These are phyloP conservation scores for Syncephalastrum sp. DNA, from an alignment of 371 early-diverging fungal genomes.

Conservation along the genomic window DNA sequence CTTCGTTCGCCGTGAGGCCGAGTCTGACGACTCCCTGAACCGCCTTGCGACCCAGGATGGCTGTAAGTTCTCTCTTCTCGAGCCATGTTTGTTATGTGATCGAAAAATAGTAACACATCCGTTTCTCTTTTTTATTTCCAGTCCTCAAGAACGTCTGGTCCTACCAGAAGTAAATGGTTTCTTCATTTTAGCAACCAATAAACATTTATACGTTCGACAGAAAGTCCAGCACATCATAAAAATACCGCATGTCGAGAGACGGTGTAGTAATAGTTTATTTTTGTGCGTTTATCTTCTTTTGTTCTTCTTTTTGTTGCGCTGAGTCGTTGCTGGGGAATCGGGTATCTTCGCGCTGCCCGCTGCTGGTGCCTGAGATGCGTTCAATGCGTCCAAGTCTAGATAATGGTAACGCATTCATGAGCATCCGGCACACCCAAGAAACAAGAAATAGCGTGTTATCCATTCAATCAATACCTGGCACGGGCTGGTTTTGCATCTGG, in stretches of 20 bases:
- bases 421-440: background rate
- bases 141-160: constrained; percentile 55
- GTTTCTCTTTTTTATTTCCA: constrained; percentile 4
- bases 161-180: constrained; percentile 42
- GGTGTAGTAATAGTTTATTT: background rate
- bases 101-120: background rate
- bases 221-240: background rate
- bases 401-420: background rate
- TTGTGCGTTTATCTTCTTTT: constrained; percentile 16
- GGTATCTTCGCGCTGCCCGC: constrained; percentile 6
- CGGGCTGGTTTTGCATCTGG: constrained; percentile 65
- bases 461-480: constrained; percentile 24
- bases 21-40: constrained; percentile 97
- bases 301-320: constrained; percentile 19
- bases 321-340: constrained; percentile 9
- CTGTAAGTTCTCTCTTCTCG: constrained; percentile 30
- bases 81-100: no score
- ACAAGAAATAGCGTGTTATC: background rate
- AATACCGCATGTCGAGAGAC: background rate
- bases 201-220: background rate
- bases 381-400: background rate
- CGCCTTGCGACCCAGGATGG: constrained; percentile 93
- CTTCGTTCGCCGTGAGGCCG: constrained; percentile 80
- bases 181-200: background rate
- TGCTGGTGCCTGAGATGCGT: constrained; percentile 8